These are phyloP conservation scores for Emmonsia crescens DNA, from an alignment of 2,329 filamentous ascomycete genomes.

Conservation along the genomic window DNA sequence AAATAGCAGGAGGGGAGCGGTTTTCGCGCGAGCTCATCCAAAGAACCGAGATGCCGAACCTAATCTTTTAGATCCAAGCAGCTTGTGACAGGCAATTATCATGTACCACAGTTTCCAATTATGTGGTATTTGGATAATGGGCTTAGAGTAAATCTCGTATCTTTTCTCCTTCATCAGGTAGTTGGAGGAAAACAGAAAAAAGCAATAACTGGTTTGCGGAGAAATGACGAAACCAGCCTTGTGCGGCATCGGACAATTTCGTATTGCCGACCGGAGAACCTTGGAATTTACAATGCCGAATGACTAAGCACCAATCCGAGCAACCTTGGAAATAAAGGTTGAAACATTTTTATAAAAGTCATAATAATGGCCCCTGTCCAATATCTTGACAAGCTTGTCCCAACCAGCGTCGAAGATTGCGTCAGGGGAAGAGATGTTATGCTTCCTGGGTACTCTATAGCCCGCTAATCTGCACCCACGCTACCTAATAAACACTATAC, in stretches of 20 bases:
- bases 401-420: conserved; percentile 11
- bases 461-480: too few relatives aligned
- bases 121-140: not conserved
- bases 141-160: not conserved
- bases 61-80: not conserved
- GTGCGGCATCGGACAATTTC: not conserved
- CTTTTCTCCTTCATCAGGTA: not conserved
- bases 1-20: not conserved
- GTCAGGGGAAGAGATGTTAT: conserved; percentile 11
- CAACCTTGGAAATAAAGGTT: too few relatives aligned
- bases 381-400: conserved; percentile 13
- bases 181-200: not conserved
- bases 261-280: not conserved
- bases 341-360: too few relatives aligned
- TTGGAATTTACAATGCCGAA: too few relatives aligned
- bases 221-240: not conserved
- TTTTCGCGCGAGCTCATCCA: not conserved
- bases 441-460: too few relatives aligned
- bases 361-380: conserved; percentile 14
- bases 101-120: not conserved
- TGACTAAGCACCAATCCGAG: not conserved
- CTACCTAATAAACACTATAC: too few relatives aligned
- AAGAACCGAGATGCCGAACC: not conserved
- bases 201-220: not conserved
- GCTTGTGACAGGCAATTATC: not conserved